phyloP scores from a whole-genome alignment of 805 yeast species.

The Yarrowia sp. region DNA sequence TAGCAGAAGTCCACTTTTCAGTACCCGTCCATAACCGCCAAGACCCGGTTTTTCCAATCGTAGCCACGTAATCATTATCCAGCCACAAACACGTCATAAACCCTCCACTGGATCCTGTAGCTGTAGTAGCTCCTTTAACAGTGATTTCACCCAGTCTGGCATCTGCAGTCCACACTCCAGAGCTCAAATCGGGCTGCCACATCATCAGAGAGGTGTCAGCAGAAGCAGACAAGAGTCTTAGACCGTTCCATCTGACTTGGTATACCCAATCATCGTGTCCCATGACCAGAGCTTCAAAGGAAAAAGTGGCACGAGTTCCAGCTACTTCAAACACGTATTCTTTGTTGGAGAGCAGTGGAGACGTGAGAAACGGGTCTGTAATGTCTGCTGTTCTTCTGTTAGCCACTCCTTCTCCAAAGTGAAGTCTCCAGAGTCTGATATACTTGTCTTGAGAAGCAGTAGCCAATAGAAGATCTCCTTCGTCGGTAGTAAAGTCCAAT shows the following conservation, averaged over 20 bases:
- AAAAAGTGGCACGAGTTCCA: slow-evolving; percentile 43
- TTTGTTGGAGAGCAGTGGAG: slow-evolving; percentile 58
- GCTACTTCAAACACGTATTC: slow-evolving; percentile 55
- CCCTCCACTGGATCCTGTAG: slow-evolving; percentile 90
- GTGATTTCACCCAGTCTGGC: slow-evolving; percentile 86
- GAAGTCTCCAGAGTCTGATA: slow-evolving; percentile 82
- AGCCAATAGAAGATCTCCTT: slow-evolving; percentile 64
- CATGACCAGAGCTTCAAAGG: slow-evolving; percentile 89
- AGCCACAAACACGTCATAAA: slow-evolving; percentile 75
- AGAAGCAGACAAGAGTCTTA: slow-evolving; percentile 73
- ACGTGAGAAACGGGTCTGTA: slow-evolving; percentile 29
- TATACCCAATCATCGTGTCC: slow-evolving; percentile 99
- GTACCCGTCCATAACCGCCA: slow-evolving; percentile 70
- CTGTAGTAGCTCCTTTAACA: slow-evolving; percentile 95
- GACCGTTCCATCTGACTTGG: slow-evolving; percentile 67
- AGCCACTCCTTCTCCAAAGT: slow-evolving; percentile 29
- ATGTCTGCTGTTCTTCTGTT: slow-evolving; percentile 51
- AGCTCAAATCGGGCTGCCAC: slow-evolving; percentile 83
- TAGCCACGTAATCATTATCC: slow-evolving; percentile 48
- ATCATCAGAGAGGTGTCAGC: slow-evolving; percentile 92
- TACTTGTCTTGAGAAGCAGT: slow-evolving; percentile 92
- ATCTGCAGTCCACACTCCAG: slow-evolving; percentile 87
- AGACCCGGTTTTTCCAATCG: slow-evolving; percentile 91
- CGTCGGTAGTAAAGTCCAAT: slow-evolving; percentile 49
- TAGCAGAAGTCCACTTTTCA: slow-evolving; percentile 39